These are phyloP conservation scores for Collybia sp. DNA, from an alignment of 768 basidiomycete species.

Conservation along the genomic window DNA sequence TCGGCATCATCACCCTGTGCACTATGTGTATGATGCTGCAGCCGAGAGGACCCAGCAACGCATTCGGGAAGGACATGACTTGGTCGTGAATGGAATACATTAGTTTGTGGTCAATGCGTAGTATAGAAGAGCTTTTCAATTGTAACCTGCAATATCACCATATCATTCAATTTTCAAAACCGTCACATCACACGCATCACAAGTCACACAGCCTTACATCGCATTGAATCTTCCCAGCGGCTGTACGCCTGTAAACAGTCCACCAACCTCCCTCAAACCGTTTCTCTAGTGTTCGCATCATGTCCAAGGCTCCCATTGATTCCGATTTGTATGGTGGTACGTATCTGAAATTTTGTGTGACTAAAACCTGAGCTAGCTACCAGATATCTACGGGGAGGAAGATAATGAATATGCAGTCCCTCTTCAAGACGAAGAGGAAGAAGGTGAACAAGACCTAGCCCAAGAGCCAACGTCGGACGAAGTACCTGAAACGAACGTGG, in stretches of 20 bases:
- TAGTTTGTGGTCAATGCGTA: slow-evolving; percentile 17
- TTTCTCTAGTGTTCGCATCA: background rate
- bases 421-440: slow-evolving; percentile 18
- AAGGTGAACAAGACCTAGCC: slow-evolving; percentile 18
- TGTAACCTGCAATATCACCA: background rate
- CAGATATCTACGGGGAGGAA: slow-evolving; percentile 54
- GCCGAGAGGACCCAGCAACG: slow-evolving; percentile 72
- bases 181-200: too few relatives aligned
- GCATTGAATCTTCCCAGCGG: too few relatives aligned
- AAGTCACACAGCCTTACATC: too few relatives aligned
- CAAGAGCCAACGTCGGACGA: slow-evolving; percentile 13
- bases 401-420: slow-evolving; percentile 35
- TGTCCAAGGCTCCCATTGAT: slow-evolving; percentile 15
- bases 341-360: slow-evolving; percentile 26
- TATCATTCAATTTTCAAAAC: too few relatives aligned
- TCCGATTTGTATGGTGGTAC: slow-evolving; percentile 33
- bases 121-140: background rate
- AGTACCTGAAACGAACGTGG: slow-evolving; percentile 3
- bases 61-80: slow-evolving; percentile 36
- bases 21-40: slow-evolving; percentile 90
- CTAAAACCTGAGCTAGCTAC: background rate
- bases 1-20: slow-evolving; percentile 44
- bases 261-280: background rate
- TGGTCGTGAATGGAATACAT: slow-evolving; percentile 43
- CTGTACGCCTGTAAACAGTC: background rate